Conservation (phyloP, 2,329 filamentous ascomycete species). For the Leptosphaerulina australis region DNA sequence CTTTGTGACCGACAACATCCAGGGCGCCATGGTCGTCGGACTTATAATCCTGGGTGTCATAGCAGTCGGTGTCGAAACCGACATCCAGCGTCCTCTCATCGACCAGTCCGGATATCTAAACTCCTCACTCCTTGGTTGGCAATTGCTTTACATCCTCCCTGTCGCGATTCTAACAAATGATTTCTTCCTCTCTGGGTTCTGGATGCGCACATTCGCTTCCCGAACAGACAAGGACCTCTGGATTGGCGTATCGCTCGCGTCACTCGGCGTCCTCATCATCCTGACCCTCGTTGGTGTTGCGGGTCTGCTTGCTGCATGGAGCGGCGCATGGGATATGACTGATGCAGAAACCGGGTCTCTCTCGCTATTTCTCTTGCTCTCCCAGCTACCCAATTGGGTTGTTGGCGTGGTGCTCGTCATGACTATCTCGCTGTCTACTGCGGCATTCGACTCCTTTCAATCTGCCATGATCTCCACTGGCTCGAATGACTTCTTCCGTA, state of each 20-base stretch:
- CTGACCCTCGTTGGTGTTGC: conserved; percentile 74
- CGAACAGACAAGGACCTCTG: conserved; percentile 78
- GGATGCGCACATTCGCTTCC: conserved; percentile 82
- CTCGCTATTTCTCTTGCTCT: conserved; percentile 76
- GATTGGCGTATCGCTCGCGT: conserved; percentile 74
- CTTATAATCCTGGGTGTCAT: conserved; percentile 78
- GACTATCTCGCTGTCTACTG: conserved; percentile 76
- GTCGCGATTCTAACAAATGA: conserved; percentile 82
- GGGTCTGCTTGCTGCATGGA: conserved; percentile 79
- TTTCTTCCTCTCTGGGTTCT: conserved; percentile 85
- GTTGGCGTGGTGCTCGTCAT: conserved; percentile 81
- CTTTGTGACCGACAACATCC: conserved; percentile 82
- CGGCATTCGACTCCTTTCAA: conserved; percentile 81
- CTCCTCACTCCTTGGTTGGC: conserved; percentile 76
- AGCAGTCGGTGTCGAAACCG: conserved; percentile 75
- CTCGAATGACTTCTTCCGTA: conserved; percentile 84
- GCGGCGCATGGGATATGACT: conserved; percentile 70
- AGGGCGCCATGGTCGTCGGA: conserved; percentile 76
- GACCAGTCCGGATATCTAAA: conserved; percentile 72
- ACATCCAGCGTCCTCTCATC: conserved; percentile 73
- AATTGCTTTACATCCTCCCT: conserved; percentile 82
- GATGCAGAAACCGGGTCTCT: conserved; percentile 67
- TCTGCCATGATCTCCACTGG: conserved; percentile 84
- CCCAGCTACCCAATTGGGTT: conserved; percentile 77
- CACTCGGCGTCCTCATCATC: conserved; percentile 67